Evolutionary conservation across 768 basidiomycete genomes (phyloP).

Genomic region (Tulasnella sp.): DNA sequence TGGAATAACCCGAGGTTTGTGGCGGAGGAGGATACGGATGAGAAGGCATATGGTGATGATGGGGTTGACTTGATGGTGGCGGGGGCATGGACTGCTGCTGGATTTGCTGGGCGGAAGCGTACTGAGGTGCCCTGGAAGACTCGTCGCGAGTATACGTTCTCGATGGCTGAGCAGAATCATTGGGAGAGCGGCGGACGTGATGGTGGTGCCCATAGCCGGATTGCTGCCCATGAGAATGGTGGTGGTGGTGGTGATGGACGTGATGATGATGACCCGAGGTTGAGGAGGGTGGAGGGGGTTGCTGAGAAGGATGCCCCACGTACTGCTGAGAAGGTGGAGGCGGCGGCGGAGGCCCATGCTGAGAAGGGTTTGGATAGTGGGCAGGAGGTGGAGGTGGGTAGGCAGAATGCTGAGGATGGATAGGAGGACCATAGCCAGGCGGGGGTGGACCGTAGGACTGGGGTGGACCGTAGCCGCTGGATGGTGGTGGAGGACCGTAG

Average conservation of each 20-base stretch:
- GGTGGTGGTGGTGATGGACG: slow-evolving; percentile 5
- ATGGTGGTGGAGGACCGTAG: neutral
- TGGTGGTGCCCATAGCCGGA: neutral
- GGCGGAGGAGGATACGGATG: slow-evolving; percentile 4
- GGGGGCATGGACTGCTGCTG: neutral
- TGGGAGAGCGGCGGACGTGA: neutral
- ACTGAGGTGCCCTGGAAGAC: neutral
- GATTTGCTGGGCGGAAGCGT: neutral
- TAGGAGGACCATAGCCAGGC: neutral
- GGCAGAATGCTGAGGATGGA: neutral
- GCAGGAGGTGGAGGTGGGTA: neutral
- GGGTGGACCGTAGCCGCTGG: neutral
- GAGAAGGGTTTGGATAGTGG: neutral
- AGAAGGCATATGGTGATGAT: neutral
- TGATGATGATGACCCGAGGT: slow-evolving; percentile 2
- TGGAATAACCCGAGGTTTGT: neutral
- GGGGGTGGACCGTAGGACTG: neutral
- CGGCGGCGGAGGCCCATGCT: neutral
- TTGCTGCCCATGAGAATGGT: slow-evolving; percentile 1
- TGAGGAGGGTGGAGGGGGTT: neutral
- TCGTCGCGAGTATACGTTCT: neutral
- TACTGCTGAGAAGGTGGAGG: neutral
- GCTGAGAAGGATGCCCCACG: neutral
- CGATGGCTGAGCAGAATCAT: neutral
- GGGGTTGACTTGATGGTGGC: neutral